Evolutionary conservation across 257 asterid genomes (phyloP), one percentile per base, ranked within the genome.

Genomic region (Apocynum venetum): DNA sequence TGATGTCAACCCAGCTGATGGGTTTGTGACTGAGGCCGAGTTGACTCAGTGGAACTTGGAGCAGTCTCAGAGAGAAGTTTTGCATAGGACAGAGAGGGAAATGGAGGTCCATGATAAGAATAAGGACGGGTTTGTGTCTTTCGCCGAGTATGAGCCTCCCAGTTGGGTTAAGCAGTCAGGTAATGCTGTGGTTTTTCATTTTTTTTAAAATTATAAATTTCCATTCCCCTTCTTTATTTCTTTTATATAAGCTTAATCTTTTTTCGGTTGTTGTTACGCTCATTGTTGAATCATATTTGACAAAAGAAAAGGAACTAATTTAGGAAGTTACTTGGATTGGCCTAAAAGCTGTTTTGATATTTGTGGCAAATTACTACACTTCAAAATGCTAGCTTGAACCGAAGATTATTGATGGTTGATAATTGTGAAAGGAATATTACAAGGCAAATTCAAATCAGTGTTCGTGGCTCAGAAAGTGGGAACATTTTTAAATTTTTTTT

Each of bases 101-200:
- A 81, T 93, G 90, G 97, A 89, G 80, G 78, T 86, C 84, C 98
- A 93, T 83, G 99, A 95, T 76, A 93, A 85, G 78, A 89, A 93
- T 75, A 92, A 89, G 74, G 99, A 95, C 88, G 99, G 96, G 2
- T 82, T 88, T 75, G 89, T 95, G 74, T 90, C 97, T 13, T 90
- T 86, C 46, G 55, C 87, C 0, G 99, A 95, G 92, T 95, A 95
- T 49, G 97, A 95, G 82, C 93, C 98, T 17, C 99, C 99, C n/a
- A 87, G 85, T 43, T 92, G 97, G 98, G 93, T 83, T 69, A 80
- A 75, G 56, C 75, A 63, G 63, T 85, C 96, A 53, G 98, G 97
- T 94, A 57, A 83, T 6, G 83, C 52, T 12, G 71, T 71, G 11
- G 19, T 63, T 2, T 4, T 61, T 35, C 25, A 3, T 15, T 4